Evolutionary conservation across 306 rosid genomes (phyloP), one percentile per base, ranked within the genome.

Genomic region (Albizia julibrissin): DNA sequence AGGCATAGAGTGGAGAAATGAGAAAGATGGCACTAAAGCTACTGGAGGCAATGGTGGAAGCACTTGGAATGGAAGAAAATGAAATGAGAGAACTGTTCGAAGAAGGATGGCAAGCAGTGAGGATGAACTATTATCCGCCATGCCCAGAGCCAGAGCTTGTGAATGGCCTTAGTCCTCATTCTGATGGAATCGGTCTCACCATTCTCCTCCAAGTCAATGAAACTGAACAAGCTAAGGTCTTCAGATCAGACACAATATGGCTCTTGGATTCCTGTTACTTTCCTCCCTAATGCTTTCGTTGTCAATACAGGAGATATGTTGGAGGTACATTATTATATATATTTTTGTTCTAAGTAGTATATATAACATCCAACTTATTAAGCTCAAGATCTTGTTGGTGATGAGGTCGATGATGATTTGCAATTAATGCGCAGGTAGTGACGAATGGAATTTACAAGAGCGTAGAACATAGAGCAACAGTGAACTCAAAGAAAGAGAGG

Each of bases 81-180:
- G 75, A 71, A 24, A 71, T 71, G 37, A 43, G 3, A 71, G 75
- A 71, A 49, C 15, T 43, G 13, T 24, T 71, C 18, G 75, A 22
- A 43, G 54, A 24, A 43, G 34, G 75, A 4, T 39, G 73, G 49
- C 73, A 68, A 39, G 1, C 27, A 4, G 9, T 37, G 49, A 68
- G 73, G 49, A 68, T 68, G 49, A 68, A 68, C 12, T 68, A 39
- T 34, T 68, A 68, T n/a, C 73, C 73, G 2, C 29, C 49, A 10
- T 71, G 58, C 34, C 75, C 75, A 0, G 2, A 71, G 24, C 75
- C 75, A 22, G 56, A 71, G 21, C 37, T 19, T 5, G 91, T 50
- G 1, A 79, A 75, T 27, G 91, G 88, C 39, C 46, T 88, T 0
- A 83, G 22, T 46, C 56, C 81, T 67, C 86, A 84, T 54, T 83